Evolutionary conservation across 768 basidiomycete species (phyloP).

Genomic region (Leccinum aurantiacum): DNA sequence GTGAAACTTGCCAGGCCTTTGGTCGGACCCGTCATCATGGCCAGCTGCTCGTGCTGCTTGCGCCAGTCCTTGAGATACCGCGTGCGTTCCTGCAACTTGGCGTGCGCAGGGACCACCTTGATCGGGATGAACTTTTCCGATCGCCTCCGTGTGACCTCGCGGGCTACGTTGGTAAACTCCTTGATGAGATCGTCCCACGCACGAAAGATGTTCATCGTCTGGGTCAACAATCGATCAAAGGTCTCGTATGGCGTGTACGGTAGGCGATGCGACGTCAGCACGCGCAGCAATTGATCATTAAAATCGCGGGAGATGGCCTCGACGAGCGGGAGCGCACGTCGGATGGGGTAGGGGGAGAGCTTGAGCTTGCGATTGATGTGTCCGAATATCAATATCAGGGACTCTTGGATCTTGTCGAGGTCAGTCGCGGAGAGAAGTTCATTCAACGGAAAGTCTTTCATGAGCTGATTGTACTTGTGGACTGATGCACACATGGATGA

Average conservation of each 20-base stretch:
- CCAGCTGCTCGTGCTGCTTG: slow-evolving; percentile 96
- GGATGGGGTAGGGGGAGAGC: slow-evolving; percentile 95
- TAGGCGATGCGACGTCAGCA: slow-evolving; percentile 87
- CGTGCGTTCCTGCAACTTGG: slow-evolving; percentile 84
- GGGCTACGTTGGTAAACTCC: slow-evolving; percentile 88
- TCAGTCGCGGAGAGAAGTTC: slow-evolving; percentile 96
- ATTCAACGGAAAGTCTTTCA: slow-evolving; percentile 99
- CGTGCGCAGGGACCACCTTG: slow-evolving; percentile 89
- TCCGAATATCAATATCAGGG: slow-evolving; percentile 80
- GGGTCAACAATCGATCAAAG: slow-evolving; percentile 81
- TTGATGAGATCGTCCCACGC: slow-evolving; percentile 91
- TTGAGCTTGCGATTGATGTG: slow-evolving; percentile 96
- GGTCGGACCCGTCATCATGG: slow-evolving; percentile 95
- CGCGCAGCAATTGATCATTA: slow-evolving; percentile 90
- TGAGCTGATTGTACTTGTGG: slow-evolving; percentile 96
- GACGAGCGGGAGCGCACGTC: slow-evolving; percentile 92
- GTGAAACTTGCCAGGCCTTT: slow-evolving; percentile 76
- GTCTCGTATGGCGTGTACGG: slow-evolving; percentile 94
- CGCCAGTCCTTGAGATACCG: slow-evolving; percentile 89
- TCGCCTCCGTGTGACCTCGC: slow-evolving; percentile 89
- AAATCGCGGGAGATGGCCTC: slow-evolving; percentile 98
- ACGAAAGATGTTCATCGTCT: slow-evolving; percentile 75
- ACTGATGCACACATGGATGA: slow-evolving; percentile 46
- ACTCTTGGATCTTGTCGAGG: slow-evolving; percentile 91
- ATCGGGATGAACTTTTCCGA: slow-evolving; percentile 95